phyloP scores from a whole-genome alignment of 2,329 filamentous ascomycete genomes.

The Hymenoscyphus occultus region DNA sequence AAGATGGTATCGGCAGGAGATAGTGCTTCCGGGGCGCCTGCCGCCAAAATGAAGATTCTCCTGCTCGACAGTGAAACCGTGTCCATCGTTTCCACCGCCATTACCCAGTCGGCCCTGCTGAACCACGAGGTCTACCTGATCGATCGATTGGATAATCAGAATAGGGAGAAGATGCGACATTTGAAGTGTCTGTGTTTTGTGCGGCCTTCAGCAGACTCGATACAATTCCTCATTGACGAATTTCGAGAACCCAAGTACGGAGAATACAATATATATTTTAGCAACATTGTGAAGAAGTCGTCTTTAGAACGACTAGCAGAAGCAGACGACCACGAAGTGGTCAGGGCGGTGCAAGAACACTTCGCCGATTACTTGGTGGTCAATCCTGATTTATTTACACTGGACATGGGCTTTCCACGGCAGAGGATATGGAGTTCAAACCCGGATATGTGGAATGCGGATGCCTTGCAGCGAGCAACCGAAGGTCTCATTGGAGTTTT shows the following conservation, averaged over 20 bases:
- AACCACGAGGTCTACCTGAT: conserved; percentile 98
- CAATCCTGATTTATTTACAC: conserved; percentile 87
- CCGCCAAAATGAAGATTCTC: conserved; percentile 97
- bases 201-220: conserved; percentile 85
- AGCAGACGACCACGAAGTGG: conserved; percentile 95
- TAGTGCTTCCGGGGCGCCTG: conserved; percentile 59
- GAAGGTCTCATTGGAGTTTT: conserved; percentile 84
- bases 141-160: conserved; percentile 86
- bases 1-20: conserved; percentile 92
- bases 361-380: conserved; percentile 95
- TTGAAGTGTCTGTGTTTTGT: conserved; percentile 90
- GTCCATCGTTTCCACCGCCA: conserved; percentile 88
- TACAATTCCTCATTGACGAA: conserved; percentile 93
- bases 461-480: conserved; percentile 79
- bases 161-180: conserved; percentile 96
- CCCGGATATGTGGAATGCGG: conserved; percentile 87
- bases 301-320: conserved; percentile 90
- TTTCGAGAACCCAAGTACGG: conserved; percentile 94
- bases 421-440: conserved; percentile 77
- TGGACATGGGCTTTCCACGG: conserved; percentile 69
- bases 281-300: conserved; percentile 96
- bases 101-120: conserved; percentile 89
- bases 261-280: conserved; percentile 96
- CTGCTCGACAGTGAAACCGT: conserved; percentile 92
- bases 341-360: conserved; percentile 89